Evolutionary conservation across 2,329 filamentous ascomycete species (phyloP), one percentile per base, ranked within the genome.

Genomic region (Malbranchea zuffiana): DNA sequence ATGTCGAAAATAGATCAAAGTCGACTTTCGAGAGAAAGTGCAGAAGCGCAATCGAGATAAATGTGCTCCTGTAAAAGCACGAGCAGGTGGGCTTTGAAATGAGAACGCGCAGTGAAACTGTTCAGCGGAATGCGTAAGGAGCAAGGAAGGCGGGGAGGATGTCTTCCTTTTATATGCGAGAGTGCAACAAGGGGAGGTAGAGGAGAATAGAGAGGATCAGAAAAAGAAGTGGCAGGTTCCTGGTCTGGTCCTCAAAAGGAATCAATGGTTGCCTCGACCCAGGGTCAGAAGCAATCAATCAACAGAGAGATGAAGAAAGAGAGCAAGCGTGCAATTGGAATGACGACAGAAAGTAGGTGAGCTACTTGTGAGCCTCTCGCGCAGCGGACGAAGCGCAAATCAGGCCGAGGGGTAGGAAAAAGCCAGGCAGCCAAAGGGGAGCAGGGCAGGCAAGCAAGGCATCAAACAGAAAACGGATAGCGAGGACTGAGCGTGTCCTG

Each of bases 91-190:
- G n/a, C n/a, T n/a, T n/a, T n/a, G n/a, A n/a, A n/a, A n/a, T n/a
- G n/a, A n/a, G 18, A 39, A 33, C 21, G 23, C 12, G 20, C 17
- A 29, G 24, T 16, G 18, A 10, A 23, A 15, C 18, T 11, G 30
- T 16, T 17, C 12, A n/a, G 21, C 6, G 27, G 20, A 11, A 5
- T 25, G 10, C 5, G 17, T 28, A 33, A n/a, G 17, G 20, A 20
- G 23, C 1, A 23, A 26, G 25, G 12, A 39, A 32, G 23, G 18
- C n/a, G 8, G 16, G 20, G 36, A 24, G 13, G 8, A 32, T 33
- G 30, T 39, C 36, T 33, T 39, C 30, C 36, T 39, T 39, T 39
- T 39, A 39, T 39, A 17, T 21, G n/a, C n/a, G n/a, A n/a, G n/a
- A n/a, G n/a, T 16, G 18, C 15, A 24, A 32, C 18, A 2, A 15